phyloP scores from a whole-genome alignment of 192 early-diverging fungal genomes.

The Thamnidium elegans region DNA sequence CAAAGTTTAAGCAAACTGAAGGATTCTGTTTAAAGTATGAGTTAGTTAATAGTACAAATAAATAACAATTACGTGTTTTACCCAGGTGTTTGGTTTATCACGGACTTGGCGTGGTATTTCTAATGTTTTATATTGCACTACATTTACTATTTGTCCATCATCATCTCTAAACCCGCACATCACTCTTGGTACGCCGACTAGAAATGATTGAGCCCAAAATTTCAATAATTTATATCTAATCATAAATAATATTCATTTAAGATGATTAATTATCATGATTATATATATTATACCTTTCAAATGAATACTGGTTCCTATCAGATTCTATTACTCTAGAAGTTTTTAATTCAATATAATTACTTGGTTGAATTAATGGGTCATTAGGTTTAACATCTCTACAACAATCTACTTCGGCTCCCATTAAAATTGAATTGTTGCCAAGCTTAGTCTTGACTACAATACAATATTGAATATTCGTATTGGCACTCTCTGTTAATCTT shows the following conservation, averaged over 20 bases:
- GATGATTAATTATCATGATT: not conserved
- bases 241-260: not conserved
- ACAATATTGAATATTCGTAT: slow-evolving; percentile 89
- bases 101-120: slow-evolving; percentile 81
- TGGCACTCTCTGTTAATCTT: slow-evolving; percentile 51
- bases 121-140: slow-evolving; percentile 71
- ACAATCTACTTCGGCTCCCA: slow-evolving; percentile 96
- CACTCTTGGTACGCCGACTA: slow-evolving; percentile 80
- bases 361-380: slow-evolving; percentile 35
- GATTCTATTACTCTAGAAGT: slow-evolving; percentile 66
- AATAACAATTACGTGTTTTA: slow-evolving; percentile 17
- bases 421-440: slow-evolving; percentile 63
- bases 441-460: slow-evolving; percentile 79
- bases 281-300: slow-evolving; percentile 67
- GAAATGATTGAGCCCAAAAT: slow-evolving; percentile 92
- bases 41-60: too few relatives aligned
- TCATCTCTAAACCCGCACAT: slow-evolving; percentile 86
- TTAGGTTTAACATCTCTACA: slow-evolving; percentile 45
- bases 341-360: slow-evolving; percentile 86
- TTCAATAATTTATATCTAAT: slow-evolving; percentile 79
- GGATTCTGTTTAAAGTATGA: too few relatives aligned
- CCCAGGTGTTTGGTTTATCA: slow-evolving; percentile 68
- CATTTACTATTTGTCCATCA: slow-evolving; percentile 50
- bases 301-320: slow-evolving; percentile 44
- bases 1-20: slow-evolving; percentile 84